Base-by-base conservation (phyloP, 108 stramenopile species). In the Conticribra weissflogii region DNA sequence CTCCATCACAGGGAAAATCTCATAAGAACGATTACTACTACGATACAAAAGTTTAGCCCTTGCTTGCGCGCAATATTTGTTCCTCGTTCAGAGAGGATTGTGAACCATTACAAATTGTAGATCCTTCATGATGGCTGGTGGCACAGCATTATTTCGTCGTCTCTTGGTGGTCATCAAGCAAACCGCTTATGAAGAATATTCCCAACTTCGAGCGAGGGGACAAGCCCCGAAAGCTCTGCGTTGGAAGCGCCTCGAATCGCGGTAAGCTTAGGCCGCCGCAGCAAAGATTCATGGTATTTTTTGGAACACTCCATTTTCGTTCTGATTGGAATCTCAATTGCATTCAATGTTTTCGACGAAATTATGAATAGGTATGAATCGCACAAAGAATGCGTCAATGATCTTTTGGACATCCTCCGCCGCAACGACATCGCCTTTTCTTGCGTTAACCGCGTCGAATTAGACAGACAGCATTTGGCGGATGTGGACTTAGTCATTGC, bases 161-260 rank as follows among this genome's bases (percentile, higher is more conserved):
- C 68, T 98, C 16, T 72, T 98, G 27, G 83, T 98, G 28, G 97
- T 98, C n/a, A 97, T 98, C 48, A 98, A 98, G 61, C 96, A 97
- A 47, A 98, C 96, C 1, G 95, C 97, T 2, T 98, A 91, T 76
- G 97, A 98, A 71, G 92, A 90, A 66, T 76, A 76, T 59, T 68
- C 76, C 22, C 18, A 51, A 79, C 66, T 98, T 14, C 96, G 96
- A 72, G 72, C 89, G 5, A 87, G 97, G 27, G 98, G 98, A 24
- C 92, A 93, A 73, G 97, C 98, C 21, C 98, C 98, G 46, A 95
- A 97, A 75, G 97, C 98, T 7, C 78, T 98, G n/a, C 86, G 97
- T 9, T 98, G 98, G 98, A 85, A 86, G 49, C 92, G 89, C 23
- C 81, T 92, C 34, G 90, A 92, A 76, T 81, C 89, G 44, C 95